A percentile compares a stretch with the other conserved stretches of the same genome.
Conservation (phyloP, 140 eudicot genomes). For the Erigeron philadelphicus region DNA sequence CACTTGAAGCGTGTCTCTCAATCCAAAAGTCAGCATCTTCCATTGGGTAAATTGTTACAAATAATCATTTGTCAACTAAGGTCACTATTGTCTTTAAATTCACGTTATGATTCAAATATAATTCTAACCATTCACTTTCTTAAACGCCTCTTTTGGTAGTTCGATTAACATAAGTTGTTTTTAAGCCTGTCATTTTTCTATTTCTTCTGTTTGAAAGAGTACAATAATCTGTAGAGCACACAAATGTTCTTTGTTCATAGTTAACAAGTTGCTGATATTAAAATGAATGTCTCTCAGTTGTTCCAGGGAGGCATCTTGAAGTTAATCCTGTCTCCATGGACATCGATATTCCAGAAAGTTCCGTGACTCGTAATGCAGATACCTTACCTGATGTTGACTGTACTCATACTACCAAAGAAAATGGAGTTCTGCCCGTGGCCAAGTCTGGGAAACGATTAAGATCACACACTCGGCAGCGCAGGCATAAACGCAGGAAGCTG, state of each 20-base stretch:
- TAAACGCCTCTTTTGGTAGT: neutral
- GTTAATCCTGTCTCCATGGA: constrained; percentile 20
- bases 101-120: neutral
- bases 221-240: neutral
- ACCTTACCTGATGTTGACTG: constrained; percentile 7
- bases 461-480: constrained; percentile 47
- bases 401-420: constrained; percentile 20
- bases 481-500: constrained; percentile 43
- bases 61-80: constrained; percentile 4
- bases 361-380: constrained; percentile 25
- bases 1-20: constrained; percentile 19
- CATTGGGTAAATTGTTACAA: constrained; percentile 16
- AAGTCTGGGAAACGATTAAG: constrained; percentile 48
- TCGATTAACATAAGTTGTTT: neutral
- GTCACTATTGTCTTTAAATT: neutral
- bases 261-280: constrained; percentile 4
- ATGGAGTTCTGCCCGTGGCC: constrained; percentile 22
- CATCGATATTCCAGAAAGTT: constrained; percentile 27
- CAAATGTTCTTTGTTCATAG: neutral
- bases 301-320: constrained; percentile 33
- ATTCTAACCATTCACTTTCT: neutral
- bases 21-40: constrained; percentile 19
- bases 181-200: neutral
- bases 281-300: constrained; percentile 34
- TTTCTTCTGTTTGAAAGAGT: neutral